Base-by-base conservation (phyloP, 2,329 filamentous ascomycete genomes). In the Bipolaris gigantea region DNA sequence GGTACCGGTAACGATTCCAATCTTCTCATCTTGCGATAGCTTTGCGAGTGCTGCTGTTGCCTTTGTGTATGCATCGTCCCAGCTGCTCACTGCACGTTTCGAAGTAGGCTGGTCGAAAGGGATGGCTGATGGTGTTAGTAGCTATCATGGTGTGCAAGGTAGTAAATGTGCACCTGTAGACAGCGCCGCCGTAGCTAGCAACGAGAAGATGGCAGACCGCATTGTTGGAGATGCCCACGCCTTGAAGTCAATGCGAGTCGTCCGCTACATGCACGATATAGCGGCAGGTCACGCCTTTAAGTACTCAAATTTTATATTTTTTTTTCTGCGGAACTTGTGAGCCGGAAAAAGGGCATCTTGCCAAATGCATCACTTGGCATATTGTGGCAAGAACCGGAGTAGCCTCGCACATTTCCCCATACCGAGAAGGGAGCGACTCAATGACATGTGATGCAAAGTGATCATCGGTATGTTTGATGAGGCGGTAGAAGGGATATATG, bases 31-130 rank as follows among this genome's bases (percentile, higher is more conserved):
- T 15, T 69, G 62, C 4, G 73, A 75, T 34, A 78, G 63, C 47
- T 75, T 73, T 13, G 71, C 65, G 8, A 79, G 68, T 30, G 75
- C 71, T 15, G 72, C 64, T 25, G 69, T 71, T 4, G 76, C 76
- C 57, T 76, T 75, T 18, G 65, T 63, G 55, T 77, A 73, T 11
- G 76, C 75, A 42, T 66, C 64, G 32, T 71, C 70, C 76, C 75
- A 78, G 33, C 61, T 64, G 19, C 61, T 59, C 4, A 66, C 60
- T 39, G 66, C 65, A 55, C 67, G 56, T 35, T 67, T 70, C 27
- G 62, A 60, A 18, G 34, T 30, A 15, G 48, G 40, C 16, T 57
- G 39, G 9, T 65, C 60, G 3, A 54, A 50, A 3, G 66, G 67
- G 30, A 70, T 50, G 46, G 62, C 69, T 70, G 38, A 10, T 11